phyloP scores from a whole-genome alignment of 768 basidiomycete genomes.

The Russula virescens region DNA sequence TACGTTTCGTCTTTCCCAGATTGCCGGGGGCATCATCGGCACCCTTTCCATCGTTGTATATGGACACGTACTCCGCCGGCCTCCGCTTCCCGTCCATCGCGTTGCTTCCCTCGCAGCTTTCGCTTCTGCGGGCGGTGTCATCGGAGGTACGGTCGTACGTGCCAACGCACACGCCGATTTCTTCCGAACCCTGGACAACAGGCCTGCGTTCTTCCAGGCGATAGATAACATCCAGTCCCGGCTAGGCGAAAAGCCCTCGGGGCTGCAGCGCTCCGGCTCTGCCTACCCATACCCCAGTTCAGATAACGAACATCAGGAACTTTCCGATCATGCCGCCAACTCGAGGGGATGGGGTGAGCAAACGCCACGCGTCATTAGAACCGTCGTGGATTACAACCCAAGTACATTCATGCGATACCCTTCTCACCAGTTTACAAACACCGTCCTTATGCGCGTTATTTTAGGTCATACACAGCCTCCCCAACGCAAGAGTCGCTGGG shows the following conservation, averaged over 20 bases:
- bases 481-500: constrained; percentile 46
- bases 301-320: not conserved
- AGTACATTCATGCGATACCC: not conserved
- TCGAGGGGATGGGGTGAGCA: not conserved
- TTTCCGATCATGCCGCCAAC: not conserved
- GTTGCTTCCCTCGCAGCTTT: constrained; percentile 27
- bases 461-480: not conserved
- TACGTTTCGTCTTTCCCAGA: constrained; percentile 23
- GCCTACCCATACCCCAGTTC: not conserved
- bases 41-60: constrained; percentile 29
- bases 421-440: not conserved
- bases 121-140: constrained; percentile 30
- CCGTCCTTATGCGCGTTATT: not conserved
- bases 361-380: not conserved
- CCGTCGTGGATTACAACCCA: not conserved
- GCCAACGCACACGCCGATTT: constrained; percentile 32
- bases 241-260: constrained; percentile 22
- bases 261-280: not conserved
- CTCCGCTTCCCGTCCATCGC: constrained; percentile 29
- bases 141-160: constrained; percentile 31
- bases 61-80: constrained; percentile 27
- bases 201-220: constrained; percentile 30
- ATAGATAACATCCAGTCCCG: constrained; percentile 32
- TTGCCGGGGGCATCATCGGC: constrained; percentile 26
- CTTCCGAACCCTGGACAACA: constrained; percentile 30